A percentile compares a stretch with the other conserved stretches of the same genome.
phyloP scores from a whole-genome alignment of 2,329 filamentous ascomycete species.

The Stagonosporopsis vannaccii region DNA sequence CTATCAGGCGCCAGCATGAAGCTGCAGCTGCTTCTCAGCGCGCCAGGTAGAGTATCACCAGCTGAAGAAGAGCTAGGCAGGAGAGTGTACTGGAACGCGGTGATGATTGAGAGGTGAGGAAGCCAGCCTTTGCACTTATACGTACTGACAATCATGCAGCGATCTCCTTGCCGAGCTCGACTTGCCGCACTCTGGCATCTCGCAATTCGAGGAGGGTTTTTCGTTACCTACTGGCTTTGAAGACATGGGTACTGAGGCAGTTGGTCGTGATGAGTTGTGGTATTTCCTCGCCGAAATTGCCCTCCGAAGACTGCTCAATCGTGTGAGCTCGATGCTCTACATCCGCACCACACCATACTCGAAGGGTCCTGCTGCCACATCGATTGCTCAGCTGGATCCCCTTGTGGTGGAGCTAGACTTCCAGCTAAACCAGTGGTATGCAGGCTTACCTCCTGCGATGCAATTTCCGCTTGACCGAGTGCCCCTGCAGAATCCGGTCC shows the following conservation, averaged over 20 bases:
- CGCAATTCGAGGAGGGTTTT: slow-evolving; percentile 81
- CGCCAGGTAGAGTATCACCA: slow-evolving; percentile 72
- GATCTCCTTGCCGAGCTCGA: slow-evolving; percentile 82
- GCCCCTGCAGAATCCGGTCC: slow-evolving; percentile 74
- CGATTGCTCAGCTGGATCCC: slow-evolving; percentile 76
- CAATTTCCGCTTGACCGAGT: slow-evolving; percentile 78
- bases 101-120: slow-evolving; percentile 72
- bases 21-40: slow-evolving; percentile 77
- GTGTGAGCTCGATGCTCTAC: slow-evolving; percentile 81
- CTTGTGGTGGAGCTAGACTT: slow-evolving; percentile 82
- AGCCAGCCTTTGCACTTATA: no score
- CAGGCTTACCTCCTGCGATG: slow-evolving; percentile 74
- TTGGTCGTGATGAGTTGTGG: slow-evolving; percentile 80
- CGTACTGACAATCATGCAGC: slow-evolving; percentile 28
- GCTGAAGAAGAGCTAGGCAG: slow-evolving; percentile 77
- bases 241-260: slow-evolving; percentile 68
- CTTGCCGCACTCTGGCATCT: slow-evolving; percentile 81
- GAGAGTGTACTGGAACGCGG: slow-evolving; percentile 83
- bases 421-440: slow-evolving; percentile 85
- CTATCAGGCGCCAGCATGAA: slow-evolving; percentile 83
- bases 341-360: slow-evolving; percentile 64
- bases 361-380: slow-evolving; percentile 60
- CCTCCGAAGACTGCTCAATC: slow-evolving; percentile 76
- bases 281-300: slow-evolving; percentile 87
- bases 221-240: slow-evolving; percentile 81